Percentiles rank a stretch among this genome's conserved stretches.
Conservation (phyloP, 2,329 filamentous ascomycete genomes). For the Teratosphaeria viscida region DNA sequence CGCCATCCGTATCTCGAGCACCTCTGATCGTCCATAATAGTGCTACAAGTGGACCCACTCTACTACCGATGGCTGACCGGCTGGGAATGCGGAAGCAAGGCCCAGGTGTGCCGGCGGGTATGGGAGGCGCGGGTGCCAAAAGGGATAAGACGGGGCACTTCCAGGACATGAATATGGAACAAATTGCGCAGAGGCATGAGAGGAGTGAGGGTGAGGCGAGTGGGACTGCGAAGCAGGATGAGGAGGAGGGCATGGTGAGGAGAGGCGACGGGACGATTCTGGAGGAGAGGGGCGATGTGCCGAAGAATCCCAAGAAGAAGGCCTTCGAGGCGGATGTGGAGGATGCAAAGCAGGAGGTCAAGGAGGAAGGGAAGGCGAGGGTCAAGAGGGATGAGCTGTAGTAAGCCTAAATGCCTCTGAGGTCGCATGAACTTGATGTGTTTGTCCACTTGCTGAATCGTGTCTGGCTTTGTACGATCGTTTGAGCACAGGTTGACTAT, state of each 20-base stretch:
- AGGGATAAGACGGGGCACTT: slow-evolving; percentile 5
- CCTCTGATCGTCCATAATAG: slow-evolving; percentile 36
- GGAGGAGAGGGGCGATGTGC: slow-evolving; percentile 27
- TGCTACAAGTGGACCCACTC: slow-evolving; percentile 29
- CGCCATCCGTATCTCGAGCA: slow-evolving; percentile 21
- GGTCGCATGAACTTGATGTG: background rate
- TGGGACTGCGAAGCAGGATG: background rate
- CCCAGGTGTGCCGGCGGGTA: slow-evolving; percentile 37
- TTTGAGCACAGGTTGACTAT: too few relatives aligned
- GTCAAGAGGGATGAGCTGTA: slow-evolving; percentile 25
- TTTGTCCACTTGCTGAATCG: background rate
- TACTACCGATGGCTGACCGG: slow-evolving; percentile 17
- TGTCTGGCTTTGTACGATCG: background rate
- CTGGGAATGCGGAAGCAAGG: slow-evolving; percentile 4
- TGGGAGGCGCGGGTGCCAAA: slow-evolving; percentile 38
- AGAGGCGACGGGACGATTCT: slow-evolving; percentile 38
- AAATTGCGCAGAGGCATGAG: slow-evolving; percentile 35
- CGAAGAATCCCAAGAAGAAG: slow-evolving; percentile 50
- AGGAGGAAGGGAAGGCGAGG: slow-evolving; percentile 4
- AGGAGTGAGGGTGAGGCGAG: slow-evolving; percentile 9
- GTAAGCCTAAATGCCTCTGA: background rate
- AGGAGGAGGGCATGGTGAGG: slow-evolving; percentile 11
- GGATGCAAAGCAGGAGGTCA: slow-evolving; percentile 18
- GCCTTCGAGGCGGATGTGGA: slow-evolving; percentile 46
- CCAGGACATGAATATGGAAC: slow-evolving; percentile 16